phyloP scores from a whole-genome alignment of 2,329 filamentous ascomycete species.

The Fusarium annulatum region DNA sequence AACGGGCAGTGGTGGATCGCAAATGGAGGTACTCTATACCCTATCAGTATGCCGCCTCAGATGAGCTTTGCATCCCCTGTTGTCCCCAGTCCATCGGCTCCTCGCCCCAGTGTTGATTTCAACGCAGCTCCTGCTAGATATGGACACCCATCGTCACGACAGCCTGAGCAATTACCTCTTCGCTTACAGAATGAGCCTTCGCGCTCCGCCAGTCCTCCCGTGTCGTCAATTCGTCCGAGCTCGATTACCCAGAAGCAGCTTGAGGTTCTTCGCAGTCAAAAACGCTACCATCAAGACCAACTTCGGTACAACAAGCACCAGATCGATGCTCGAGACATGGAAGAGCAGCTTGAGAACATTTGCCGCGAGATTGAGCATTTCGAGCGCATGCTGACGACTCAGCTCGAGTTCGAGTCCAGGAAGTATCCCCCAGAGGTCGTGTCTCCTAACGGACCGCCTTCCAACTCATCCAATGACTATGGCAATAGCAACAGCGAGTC shows the following conservation, averaged over 20 bases:
- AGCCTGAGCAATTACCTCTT: constrained; percentile 4
- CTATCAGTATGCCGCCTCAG: constrained; percentile 23
- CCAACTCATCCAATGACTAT: constrained; percentile 14
- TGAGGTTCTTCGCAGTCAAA: constrained; percentile 60
- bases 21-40: constrained; percentile 42
- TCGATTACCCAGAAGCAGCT: constrained; percentile 71
- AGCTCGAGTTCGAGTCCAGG: constrained; percentile 58
- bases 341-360: constrained; percentile 55
- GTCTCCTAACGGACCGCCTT: constrained; percentile 34
- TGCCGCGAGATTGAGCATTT: constrained; percentile 62
- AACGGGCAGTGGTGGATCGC: constrained; percentile 59
- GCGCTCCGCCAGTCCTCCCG: constrained; percentile 52
- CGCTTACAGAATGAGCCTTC: constrained; percentile 2
- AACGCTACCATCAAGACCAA: constrained; percentile 68
- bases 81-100: constrained; percentile 31
- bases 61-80: constrained; percentile 44
- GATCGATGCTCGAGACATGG: constrained; percentile 66
- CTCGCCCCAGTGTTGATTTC: constrained; percentile 9
- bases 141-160: constrained; percentile 7
- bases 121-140: constrained; percentile 4
- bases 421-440: constrained; percentile 55
- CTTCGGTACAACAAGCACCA: constrained; percentile 71
- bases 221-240: constrained; percentile 70
- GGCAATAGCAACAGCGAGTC: constrained; percentile 8
- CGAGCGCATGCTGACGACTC: constrained; percentile 57